Conservation (phyloP, 352 stramenopile genomes). For the Halophytophthora batemanensis region DNA sequence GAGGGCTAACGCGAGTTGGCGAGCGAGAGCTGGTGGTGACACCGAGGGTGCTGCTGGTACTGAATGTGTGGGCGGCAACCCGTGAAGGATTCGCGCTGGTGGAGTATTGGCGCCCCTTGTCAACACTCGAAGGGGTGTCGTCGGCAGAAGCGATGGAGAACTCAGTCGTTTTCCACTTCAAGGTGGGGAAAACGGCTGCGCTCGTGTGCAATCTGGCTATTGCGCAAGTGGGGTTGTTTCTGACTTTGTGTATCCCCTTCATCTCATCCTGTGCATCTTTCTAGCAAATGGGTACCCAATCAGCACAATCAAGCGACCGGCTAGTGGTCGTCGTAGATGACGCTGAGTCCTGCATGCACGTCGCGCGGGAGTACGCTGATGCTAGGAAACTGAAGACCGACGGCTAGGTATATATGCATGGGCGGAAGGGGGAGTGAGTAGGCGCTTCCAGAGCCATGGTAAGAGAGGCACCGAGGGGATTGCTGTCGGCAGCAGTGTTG, state of each 20-base stretch:
- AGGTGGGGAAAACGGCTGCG: constrained; percentile 30
- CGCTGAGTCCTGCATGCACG: constrained; percentile 16
- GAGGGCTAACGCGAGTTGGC: constrained; percentile 33
- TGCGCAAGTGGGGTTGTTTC: neutral
- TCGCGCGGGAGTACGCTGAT: constrained; percentile 22
- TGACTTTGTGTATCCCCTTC: constrained; percentile 1
- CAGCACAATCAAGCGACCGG: constrained; percentile 8
- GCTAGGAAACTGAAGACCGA: constrained; percentile 6
- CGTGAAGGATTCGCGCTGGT: constrained; percentile 51
- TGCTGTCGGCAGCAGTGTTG: too few species aligned
- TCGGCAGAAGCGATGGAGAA: constrained; percentile 55
- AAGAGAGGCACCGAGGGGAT: too few species aligned
- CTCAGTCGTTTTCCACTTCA: constrained; percentile 73
- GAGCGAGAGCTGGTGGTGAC: constrained; percentile 75
- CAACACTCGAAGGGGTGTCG: constrained; percentile 52
- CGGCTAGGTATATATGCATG: constrained; percentile 5
- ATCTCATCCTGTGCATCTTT: neutral
- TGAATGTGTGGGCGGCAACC: constrained; percentile 40
- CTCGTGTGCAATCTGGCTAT: neutral
- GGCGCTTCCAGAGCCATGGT: constrained; percentile 3
- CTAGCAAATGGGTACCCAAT: constrained; percentile 4
- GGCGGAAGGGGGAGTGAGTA: constrained; percentile 5
- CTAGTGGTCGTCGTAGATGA: constrained; percentile 27
- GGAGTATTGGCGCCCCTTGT: constrained; percentile 55
- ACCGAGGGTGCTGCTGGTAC: constrained; percentile 37